Base-by-base conservation (phyloP, 495 filamentous ascomycete genomes). In the Podospora pseudopauciseta region DNA sequence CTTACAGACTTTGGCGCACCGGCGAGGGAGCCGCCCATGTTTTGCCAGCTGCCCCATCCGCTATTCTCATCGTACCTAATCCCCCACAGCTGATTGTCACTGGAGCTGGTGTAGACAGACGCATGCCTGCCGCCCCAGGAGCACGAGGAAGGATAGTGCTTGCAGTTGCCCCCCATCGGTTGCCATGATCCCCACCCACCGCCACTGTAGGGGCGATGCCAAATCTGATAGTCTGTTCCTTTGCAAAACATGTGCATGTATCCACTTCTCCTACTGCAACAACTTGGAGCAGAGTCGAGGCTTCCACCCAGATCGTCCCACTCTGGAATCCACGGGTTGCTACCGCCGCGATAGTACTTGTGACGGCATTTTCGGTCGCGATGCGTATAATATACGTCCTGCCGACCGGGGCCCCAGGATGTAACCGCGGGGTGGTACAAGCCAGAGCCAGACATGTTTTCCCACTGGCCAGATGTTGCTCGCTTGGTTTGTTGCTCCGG, bases 231-330 rank as follows among this genome's bases (percentile, higher is more conserved):
- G 65, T 74, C 72, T n/a, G 70, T 70, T 26, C 72, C 72, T 57
- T 70, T 72, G 68, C 66, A 66, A 32, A 70, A 72, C 11, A 74
- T 54, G 58, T 70, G 66, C 56, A 65, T 63, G 60, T 71, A 67
- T 3, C 68, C 68, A 44, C 64, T 69, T 56, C 68, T 70, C 63
- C 70, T 64, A 59, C 65, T 68, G 68, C 70, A 72, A 16, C 30
- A 62, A 28, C 70, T 64, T 16, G 72, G 68, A 20, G 66, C 55
- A 23, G 66, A 67, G 64, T 70, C 72, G 11, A 72, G 56, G 19
- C 56, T 54, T 5, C 72, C 72, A 44, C 70, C 72, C 15, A 74
- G 23, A 49, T 72, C 63, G 39, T 71, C 57, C 72, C 72, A 74
- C 9, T 56, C 16, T 7, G 30, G 30, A 26, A 49, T 23, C 70